These are phyloP conservation scores for Cinnamomum chago DNA, from an alignment of 164 flowering plant genomes.

Conservation along the genomic window DNA sequence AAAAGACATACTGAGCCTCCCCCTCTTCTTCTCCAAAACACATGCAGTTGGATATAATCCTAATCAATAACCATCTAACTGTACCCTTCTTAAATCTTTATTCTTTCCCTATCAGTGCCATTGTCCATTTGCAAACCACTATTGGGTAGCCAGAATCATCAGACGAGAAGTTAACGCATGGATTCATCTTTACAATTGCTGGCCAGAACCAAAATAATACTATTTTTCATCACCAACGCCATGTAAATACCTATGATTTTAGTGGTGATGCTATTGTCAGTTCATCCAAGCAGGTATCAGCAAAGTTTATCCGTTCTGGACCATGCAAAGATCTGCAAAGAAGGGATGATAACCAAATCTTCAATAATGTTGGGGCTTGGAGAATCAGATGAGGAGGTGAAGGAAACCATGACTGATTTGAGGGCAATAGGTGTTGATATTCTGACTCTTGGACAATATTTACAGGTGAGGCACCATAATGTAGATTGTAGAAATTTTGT, in stretches of 20 bases:
- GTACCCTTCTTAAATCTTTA: background rate
- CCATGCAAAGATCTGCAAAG: slow-evolving; percentile 72
- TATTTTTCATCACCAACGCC: background rate
- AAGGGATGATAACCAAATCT: slow-evolving; percentile 86
- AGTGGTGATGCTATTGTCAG: background rate
- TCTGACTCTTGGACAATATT: slow-evolving; percentile 88
- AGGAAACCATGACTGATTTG: slow-evolving; percentile 77
- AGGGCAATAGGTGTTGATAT: slow-evolving; percentile 87
- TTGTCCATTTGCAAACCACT: background rate
- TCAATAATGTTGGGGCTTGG: slow-evolving; percentile 98
- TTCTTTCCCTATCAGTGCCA: no score
- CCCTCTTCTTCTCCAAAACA: no score
- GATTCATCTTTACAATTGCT: no score
- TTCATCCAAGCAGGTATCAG: slow-evolving; percentile 48
- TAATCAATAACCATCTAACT: background rate
- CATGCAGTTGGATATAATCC: background rate
- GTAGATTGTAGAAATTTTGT: background rate
- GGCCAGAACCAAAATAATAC: no score
- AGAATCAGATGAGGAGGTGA: slow-evolving; percentile 84
- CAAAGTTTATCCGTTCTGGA: slow-evolving; percentile 83
- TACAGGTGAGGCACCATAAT: slow-evolving; percentile 50
- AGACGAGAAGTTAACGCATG: no score
- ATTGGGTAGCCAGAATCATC: background rate
- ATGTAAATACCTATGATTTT: background rate
- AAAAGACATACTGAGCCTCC: no score